These are phyloP conservation scores for Kuraishia cidri DNA, from an alignment of 805 yeast genomes.

Conservation along the genomic window DNA sequence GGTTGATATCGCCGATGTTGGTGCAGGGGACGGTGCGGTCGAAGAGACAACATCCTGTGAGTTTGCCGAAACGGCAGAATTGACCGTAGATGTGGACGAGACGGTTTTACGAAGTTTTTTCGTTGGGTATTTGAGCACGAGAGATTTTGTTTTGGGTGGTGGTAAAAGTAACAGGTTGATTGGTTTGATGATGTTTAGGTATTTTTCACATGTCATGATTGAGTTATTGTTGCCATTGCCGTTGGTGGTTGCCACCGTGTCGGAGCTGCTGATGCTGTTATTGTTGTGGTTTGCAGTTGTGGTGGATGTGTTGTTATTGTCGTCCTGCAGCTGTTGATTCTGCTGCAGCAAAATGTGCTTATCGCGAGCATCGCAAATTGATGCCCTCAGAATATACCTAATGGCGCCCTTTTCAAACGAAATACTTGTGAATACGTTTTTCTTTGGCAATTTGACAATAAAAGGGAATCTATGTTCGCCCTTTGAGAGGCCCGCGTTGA, in stretches of 20 bases:
- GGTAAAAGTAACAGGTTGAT: conserved; percentile 63
- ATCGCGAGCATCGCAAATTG: conserved; percentile 12
- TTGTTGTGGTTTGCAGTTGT: conserved; percentile 4
- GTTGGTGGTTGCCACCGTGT: conserved; percentile 8
- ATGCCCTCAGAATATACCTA: conserved; percentile 50
- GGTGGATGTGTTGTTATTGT: conserved; percentile 2
- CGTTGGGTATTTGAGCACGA: conserved; percentile 50
- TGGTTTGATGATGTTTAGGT: conserved; percentile 58
- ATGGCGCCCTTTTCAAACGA: conserved; percentile 86
- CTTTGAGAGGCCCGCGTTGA: conserved; percentile 41
- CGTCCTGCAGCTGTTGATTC: not conserved
- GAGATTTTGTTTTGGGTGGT: conserved; percentile 54
- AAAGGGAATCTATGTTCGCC: conserved; percentile 91
- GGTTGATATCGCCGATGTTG: conserved; percentile 2
- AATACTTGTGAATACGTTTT: conserved; percentile 63
- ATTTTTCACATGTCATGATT: conserved; percentile 41
- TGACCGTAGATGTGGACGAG: conserved; percentile 31
- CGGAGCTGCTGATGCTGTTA: conserved; percentile 2
- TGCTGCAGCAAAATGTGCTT: not conserved
- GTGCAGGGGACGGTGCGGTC: conserved; percentile 2
- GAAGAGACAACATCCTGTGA: conserved; percentile 1
- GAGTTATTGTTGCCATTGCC: conserved; percentile 14
- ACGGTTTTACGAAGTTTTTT: conserved; percentile 23
- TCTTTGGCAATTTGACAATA: conserved; percentile 69
- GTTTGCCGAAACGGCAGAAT: conserved; percentile 12